Conservation (phyloP, 306 rosid species). For the Canavalia gladiata region DNA sequence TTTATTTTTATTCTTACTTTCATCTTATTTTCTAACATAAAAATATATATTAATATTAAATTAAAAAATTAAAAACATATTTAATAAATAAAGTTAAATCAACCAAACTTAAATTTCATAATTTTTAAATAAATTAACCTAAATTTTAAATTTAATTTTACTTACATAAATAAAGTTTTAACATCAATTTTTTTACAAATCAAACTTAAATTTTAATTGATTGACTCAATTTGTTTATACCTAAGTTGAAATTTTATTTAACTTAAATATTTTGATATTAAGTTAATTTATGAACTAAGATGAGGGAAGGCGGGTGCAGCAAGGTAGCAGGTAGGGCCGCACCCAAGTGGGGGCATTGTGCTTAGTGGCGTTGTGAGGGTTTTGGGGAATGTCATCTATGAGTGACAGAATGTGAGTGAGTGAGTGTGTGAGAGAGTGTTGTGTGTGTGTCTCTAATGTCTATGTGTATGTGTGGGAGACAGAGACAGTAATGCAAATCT, state of each 20-base stretch:
- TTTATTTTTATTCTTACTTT: background rate
- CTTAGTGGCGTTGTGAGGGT: conserved; percentile 72
- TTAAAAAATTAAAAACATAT: background rate
- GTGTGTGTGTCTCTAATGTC: conserved; percentile 39
- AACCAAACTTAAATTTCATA: background rate
- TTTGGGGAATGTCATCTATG: conserved; percentile 73
- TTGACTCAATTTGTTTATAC: too few relatives aligned
- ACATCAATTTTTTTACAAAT: too few relatives aligned
- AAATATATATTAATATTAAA: background rate
- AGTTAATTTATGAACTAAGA: background rate
- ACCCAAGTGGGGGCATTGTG: conserved; percentile 69
- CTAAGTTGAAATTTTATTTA: too few relatives aligned
- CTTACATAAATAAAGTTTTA: too few relatives aligned
- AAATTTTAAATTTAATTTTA: too few relatives aligned
- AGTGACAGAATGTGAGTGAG: conserved; percentile 47
- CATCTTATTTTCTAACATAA: background rate
- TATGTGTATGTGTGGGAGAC: conserved; percentile 68
- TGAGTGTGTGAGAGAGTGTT: background rate
- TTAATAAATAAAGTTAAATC: background rate
- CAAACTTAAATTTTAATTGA: too few relatives aligned
- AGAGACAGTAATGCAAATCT: conserved; percentile 72
- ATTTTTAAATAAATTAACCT: background rate
- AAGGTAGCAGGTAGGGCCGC: conserved; percentile 73
- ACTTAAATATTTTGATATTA: too few relatives aligned
- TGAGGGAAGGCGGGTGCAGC: conserved; percentile 65